Evolutionary conservation across 1,284 basidiomycete species (phyloP).

Genomic region (Leucoagaricus sp.): DNA sequence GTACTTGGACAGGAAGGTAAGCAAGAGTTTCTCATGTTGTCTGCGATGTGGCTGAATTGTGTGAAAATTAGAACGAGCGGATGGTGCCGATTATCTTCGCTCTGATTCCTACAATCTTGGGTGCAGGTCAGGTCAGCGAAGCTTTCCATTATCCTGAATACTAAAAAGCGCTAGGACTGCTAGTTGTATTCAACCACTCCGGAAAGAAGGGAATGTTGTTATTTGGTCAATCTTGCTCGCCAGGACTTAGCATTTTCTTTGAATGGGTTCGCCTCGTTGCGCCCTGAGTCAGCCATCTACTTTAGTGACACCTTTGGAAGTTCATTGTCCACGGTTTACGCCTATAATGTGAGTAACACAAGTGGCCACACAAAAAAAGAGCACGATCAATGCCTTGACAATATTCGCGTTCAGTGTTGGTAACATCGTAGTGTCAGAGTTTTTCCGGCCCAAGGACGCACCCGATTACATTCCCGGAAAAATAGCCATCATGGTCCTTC

Average conservation of each 20-base stretch:
- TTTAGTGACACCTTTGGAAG: conserved; percentile 63
- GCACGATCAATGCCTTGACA: conserved; percentile 63
- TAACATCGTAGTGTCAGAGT: conserved; percentile 63
- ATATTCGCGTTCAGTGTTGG: conserved; percentile 57
- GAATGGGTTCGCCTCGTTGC: too few species aligned
- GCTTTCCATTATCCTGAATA: not conserved
- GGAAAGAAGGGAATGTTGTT: conserved; percentile 54
- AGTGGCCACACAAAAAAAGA: conserved; percentile 72
- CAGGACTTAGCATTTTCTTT: too few species aligned
- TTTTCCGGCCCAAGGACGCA: conserved; percentile 63
- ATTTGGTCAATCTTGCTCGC: too few species aligned
- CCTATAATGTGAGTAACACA: conserved; percentile 68
- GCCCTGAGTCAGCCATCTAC: conserved; percentile 53
- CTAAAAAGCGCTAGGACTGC: conserved; percentile 39
- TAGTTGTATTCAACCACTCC: conserved; percentile 56
- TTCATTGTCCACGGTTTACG: conserved; percentile 61
- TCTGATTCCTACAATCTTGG: conserved; percentile 63
- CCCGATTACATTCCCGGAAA: conserved; percentile 66
- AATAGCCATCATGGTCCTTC: conserved; percentile 58
- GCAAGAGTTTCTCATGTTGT: not conserved
- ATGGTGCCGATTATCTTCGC: conserved; percentile 67
- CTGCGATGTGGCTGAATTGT: not conserved
- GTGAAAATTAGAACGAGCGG: conserved; percentile 48
- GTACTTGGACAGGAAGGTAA: conserved; percentile 64
- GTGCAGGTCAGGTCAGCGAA: conserved; percentile 39